Percentiles rank a stretch among this genome's conserved stretches.
These are phyloP conservation scores for Calonectria fujianensis DNA, from an alignment of 2,329 filamentous ascomycete genomes.

Conservation along the genomic window DNA sequence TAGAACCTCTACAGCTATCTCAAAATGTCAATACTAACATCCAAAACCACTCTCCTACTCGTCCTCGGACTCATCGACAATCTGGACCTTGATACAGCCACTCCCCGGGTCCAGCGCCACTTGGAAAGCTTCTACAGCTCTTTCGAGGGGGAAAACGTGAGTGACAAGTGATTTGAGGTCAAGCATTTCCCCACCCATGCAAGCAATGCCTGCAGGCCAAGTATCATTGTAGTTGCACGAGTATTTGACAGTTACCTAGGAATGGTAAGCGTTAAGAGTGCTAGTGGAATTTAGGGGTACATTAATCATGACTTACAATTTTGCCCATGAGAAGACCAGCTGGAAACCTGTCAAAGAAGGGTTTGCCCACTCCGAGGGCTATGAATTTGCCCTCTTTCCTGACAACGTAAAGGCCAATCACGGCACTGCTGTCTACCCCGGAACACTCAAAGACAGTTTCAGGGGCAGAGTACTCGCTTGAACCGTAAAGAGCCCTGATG, in stretches of 20 bases:
- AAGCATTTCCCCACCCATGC: not conserved
- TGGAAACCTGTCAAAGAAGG: not conserved
- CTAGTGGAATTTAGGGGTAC: not conserved
- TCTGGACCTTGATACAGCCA: not conserved
- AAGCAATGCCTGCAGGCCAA: not conserved
- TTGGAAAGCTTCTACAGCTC: not conserved
- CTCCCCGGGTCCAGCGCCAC: not conserved
- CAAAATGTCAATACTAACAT: not conserved
- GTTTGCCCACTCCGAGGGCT: conserved; percentile 2
- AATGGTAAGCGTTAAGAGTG: not conserved
- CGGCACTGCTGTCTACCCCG: not conserved
- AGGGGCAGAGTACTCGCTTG: not conserved
- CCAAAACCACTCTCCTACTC: not conserved
- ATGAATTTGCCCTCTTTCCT: not conserved
- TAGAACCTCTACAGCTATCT: not conserved
- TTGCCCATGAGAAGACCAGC: conserved; percentile 4
- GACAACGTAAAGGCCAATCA: not conserved
- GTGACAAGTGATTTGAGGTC: not conserved
- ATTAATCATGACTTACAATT: not conserved
- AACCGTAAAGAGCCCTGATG: not conserved
- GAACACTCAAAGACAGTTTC: not conserved
- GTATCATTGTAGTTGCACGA: not conserved
- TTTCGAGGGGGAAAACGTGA: not conserved
- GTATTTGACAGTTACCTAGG: not conserved
- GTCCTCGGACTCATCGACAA: not conserved